These are phyloP conservation scores for Curvularia sp. DNA, from an alignment of 2,329 filamentous ascomycete genomes.

Conservation along the genomic window DNA sequence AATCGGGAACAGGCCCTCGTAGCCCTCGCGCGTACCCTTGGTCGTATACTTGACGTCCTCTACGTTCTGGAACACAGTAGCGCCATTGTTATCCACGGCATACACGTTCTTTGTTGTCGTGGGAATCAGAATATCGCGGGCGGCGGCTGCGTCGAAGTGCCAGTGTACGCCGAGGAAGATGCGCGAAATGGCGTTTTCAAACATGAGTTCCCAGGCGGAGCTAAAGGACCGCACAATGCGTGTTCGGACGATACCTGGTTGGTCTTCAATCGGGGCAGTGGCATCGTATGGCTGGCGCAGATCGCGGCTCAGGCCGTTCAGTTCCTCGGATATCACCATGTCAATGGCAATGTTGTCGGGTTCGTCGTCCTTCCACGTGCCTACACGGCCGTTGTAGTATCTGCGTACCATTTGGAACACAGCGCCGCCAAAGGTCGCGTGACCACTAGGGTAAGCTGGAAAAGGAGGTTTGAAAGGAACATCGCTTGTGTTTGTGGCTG, in stretches of 20 bases:
- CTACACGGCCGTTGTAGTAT: conserved; percentile 36
- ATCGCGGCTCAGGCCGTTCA: conserved; percentile 37
- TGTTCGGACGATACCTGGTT: conserved; percentile 37
- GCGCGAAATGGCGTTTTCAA: conserved; percentile 39
- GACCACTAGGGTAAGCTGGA: conserved; percentile 38
- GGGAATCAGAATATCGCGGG: conserved; percentile 27
- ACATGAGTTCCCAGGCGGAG: conserved; percentile 38
- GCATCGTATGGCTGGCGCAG: conserved; percentile 35
- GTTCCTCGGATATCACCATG: conserved; percentile 31
- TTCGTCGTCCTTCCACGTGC: conserved; percentile 25
- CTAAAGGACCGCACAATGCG: conserved; percentile 26
- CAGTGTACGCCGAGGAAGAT: conserved; percentile 41
- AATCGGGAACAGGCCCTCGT: conserved; percentile 16
- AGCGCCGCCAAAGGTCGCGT: conserved; percentile 38
- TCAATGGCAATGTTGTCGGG: conserved; percentile 35
- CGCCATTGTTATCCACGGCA: conserved; percentile 17
- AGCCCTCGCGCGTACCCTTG: conserved; percentile 17
- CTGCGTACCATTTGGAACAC: conserved; percentile 33
- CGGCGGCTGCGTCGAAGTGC: conserved; percentile 39
- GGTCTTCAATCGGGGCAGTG: conserved; percentile 30
- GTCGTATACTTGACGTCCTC: conserved; percentile 22
- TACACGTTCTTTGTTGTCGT: conserved; percentile 21
- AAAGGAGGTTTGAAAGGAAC: conserved; percentile 39
- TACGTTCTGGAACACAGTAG: conserved; percentile 19
- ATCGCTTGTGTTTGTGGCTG: conserved; percentile 34